Evolutionary conservation across 306 rosid genomes (phyloP), one percentile per base, ranked within the genome.

Genomic region (Herpetospermum pedunculosum): DNA sequence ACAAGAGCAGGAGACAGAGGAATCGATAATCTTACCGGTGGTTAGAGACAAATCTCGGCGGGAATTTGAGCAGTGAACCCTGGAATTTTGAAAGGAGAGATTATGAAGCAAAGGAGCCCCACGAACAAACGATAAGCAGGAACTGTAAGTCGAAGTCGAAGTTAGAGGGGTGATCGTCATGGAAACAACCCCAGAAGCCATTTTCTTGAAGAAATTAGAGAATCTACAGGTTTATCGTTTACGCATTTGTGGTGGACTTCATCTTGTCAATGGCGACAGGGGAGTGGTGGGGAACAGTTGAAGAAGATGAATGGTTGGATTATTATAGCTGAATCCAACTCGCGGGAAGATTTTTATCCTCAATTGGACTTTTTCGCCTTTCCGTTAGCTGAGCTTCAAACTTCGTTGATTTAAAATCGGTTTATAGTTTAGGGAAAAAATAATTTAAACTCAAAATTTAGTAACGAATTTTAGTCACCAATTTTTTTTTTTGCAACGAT

Each of bases 161-260:
- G 16, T 41, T 34, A 71, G 46, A 58, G 52, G 46, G 0, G 65
- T 14, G 23, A 55, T 18, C 0, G 59, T 54, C 49, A 65, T 70
- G 73, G 54, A 44, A 47, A 76, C 74, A 79, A 72, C 50, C 18
- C 77, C 83, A 52, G 19, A 79, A 35, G 2, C 65, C 86, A 80
- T 83, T 48, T 77, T 79, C 54, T 35, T 59, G 23, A 65, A 38
- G 67, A 23, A 75, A 55, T 58, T 6, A 55, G 35, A 21, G 74
- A 46, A 49, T 28, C 4, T 3, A 48, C 2, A 18, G 75, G 29
- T 46, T 26, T 38, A 15, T 57, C 70, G 52, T 18, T 26, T 35
- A 16, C 16, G 67, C 53, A 68, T 14, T 43, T 25, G 25, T 43
- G 73, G 73, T 25, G 73, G 37, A n/a, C n/a, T n/a, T n/a, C n/a